phyloP scores from a whole-genome alignment of 306 rosid genomes.

The Prosopis cineraria region DNA sequence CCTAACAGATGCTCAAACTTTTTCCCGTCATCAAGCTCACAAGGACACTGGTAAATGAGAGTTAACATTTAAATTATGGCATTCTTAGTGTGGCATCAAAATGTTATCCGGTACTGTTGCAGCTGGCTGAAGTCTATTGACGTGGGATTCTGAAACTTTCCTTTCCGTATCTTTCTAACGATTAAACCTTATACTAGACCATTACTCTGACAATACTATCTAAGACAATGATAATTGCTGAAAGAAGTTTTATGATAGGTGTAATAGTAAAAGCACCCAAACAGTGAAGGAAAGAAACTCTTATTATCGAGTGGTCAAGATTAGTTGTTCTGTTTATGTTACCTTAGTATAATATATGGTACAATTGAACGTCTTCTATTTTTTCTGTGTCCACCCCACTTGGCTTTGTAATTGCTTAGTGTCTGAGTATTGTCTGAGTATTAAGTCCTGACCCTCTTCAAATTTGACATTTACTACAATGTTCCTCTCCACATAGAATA shows the following conservation, averaged over 20 bases:
- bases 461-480: neutral
- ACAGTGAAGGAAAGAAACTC: neutral
- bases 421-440: constrained; percentile 5
- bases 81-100: neutral
- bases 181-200: neutral
- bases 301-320: neutral
- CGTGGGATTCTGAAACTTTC: neutral
- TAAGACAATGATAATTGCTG: neutral
- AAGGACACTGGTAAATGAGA: constrained; percentile 61
- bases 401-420: neutral
- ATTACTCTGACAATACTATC: neutral
- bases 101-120: constrained; percentile 3
- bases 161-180: neutral
- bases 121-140: neutral
- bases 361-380: neutral
- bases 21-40: constrained; percentile 61
- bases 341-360: neutral
- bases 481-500: neutral
- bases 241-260: constrained; percentile 3
- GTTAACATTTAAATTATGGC: constrained; percentile 14
- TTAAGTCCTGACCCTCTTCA: constrained; percentile 3
- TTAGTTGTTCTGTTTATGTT: neutral
- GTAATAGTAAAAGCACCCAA: neutral
- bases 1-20: constrained; percentile 75
- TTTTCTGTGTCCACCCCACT: neutral